Base-by-base conservation (phyloP, 768 basidiomycete species). In the Suillus subluteus region DNA sequence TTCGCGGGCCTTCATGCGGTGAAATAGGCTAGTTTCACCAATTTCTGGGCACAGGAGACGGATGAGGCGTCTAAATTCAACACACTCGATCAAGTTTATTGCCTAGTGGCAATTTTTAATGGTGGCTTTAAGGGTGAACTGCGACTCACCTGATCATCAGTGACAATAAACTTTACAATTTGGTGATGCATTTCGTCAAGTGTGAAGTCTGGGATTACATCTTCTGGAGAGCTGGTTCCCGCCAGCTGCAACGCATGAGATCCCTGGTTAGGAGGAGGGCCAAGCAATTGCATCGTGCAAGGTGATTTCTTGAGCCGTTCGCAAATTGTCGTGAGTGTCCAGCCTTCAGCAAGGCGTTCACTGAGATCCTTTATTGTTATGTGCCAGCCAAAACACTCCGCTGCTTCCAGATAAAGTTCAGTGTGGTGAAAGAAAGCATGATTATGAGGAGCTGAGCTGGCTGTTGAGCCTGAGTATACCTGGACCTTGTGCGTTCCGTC, bases 11-110 rank as follows among this genome's bases (percentile, higher is more conserved):
- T 73, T 73, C 6, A 70, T 72, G 30, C 69, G 62, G 38, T 73
- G 75, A 21, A 71, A 76, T 21, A 77, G 73, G 37, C 74, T 71
- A 9, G 65, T 54, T n/a, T 75, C 69, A 15, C 65, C 38, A 58
- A 77, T 68, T 21, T 74, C 68, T 30, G 70, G 64, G 21, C 58
- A 67, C 21, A 77, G 56, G 11, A 74, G 56, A 15, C 70, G 62
- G 23, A 77, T 62, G 7, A 77, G 70, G 54, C 71, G 46, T 4
- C 71, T 40, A 59, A 77, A 77, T 30, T 75, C 70, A 32, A 23
- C 61, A 56, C 69, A 66, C 50, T 76, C 72, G 26, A 76, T 67
- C 35, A 77, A 65, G 12, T 48, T 48, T 23, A 48, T 48, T 11
- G 46, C 46, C 46, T 48, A 8, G 46, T 3, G 46, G n/a, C 8